Conservation (phyloP, 2,329 filamentous ascomycete species). For the Phyllosticta capitalensis region DNA sequence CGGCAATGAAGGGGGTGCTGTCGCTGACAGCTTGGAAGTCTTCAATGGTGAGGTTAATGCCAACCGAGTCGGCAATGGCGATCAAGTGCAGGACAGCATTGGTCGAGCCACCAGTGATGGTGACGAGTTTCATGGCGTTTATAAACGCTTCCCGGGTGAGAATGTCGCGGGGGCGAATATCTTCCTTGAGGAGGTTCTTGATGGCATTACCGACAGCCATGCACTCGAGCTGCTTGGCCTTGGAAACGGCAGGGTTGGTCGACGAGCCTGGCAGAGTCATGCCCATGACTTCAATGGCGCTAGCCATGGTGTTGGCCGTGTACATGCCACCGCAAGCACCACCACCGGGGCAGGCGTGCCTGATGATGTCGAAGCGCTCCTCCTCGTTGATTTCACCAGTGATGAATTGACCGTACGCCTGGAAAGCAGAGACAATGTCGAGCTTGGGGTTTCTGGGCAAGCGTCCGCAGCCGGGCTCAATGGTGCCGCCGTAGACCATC, state of each 20-base stretch:
- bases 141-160: constrained; percentile 40
- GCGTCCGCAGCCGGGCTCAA: constrained; percentile 67
- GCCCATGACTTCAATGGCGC: constrained; percentile 42
- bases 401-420: constrained; percentile 93
- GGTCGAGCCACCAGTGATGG: constrained; percentile 41
- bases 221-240: constrained; percentile 43
- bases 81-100: constrained; percentile 44
- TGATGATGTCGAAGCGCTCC: constrained; percentile 87
- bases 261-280: constrained; percentile 43
- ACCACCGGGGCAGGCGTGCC: constrained; percentile 75
- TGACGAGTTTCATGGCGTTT: constrained; percentile 43
- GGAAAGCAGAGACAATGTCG: constrained; percentile 96
- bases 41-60: constrained; percentile 41
- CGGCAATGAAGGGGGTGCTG: constrained; percentile 41
- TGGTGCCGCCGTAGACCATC: constrained; percentile 97
- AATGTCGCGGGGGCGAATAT: constrained; percentile 41
- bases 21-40: constrained; percentile 44
- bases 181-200: constrained; percentile 41
- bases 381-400: constrained; percentile 85
- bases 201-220: constrained; percentile 41
- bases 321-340: constrained; percentile 79
- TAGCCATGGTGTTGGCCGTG: constrained; percentile 45
- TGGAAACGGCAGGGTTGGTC: constrained; percentile 41
- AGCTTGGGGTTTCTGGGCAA: constrained; percentile 65
- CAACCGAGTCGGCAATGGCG: constrained; percentile 42